A percentile compares a stretch with the other conserved stretches of the same genome.
phyloP scores from a whole-genome alignment of 1,284 basidiomycete genomes.

The Ganoderma multipileum region DNA sequence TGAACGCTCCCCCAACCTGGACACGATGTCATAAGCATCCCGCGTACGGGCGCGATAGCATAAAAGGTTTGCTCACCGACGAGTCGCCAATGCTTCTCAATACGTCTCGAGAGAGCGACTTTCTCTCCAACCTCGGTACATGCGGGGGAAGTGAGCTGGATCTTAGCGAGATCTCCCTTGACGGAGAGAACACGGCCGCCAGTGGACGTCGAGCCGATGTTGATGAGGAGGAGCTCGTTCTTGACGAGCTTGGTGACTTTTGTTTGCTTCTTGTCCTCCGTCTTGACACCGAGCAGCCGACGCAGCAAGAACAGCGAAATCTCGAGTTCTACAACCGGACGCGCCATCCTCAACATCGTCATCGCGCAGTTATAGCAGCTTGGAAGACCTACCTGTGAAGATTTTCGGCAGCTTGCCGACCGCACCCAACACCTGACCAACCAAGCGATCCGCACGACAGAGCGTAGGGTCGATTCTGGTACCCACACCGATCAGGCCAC shows the following conservation, averaged over 20 bases:
- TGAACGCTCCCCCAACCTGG: constrained; percentile 66
- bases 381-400: constrained; percentile 76
- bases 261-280: constrained; percentile 98
- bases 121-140: constrained; percentile 96
- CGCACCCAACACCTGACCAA: constrained; percentile 95
- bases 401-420: constrained; percentile 95
- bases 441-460: constrained; percentile 95
- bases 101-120: constrained; percentile 90
- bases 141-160: constrained; percentile 89
- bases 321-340: constrained; percentile 71
- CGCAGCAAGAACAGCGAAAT: constrained; percentile 94
- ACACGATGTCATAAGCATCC: background rate
- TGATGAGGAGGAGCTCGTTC: constrained; percentile 93
- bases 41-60: constrained; percentile 6
- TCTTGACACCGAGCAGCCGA: constrained; percentile 96
- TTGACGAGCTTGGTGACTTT: constrained; percentile 94
- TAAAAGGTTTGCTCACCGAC: constrained; percentile 62
- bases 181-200: constrained; percentile 92
- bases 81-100: constrained; percentile 97
- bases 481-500: constrained; percentile 97
- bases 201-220: constrained; percentile 94
- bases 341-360: background rate
- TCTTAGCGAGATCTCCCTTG: constrained; percentile 93
- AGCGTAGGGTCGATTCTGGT: constrained; percentile 97
- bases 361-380: background rate